Evolutionary conservation across 2,329 filamentous ascomycete species (phyloP), one percentile per base, ranked within the genome.

Genomic region (Huntiella omanensis): DNA sequence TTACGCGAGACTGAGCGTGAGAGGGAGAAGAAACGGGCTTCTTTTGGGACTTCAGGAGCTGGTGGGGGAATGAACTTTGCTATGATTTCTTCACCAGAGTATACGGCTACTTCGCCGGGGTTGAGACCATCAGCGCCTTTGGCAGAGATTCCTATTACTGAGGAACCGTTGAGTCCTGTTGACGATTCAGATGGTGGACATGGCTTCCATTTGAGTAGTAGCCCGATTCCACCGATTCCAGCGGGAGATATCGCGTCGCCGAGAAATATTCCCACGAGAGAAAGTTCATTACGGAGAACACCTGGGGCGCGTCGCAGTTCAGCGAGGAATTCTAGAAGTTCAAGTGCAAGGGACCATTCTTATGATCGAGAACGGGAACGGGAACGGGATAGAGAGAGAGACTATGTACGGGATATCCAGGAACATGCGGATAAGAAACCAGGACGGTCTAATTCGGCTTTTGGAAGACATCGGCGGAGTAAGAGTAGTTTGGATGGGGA

Each of bases 251-350:
- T 47, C n/a, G 28, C 46, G 19, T 69, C 63, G 46, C 67, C 69
- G 2, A 64, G 70, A 42, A 60, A 68, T 5, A 82, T 85, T 46
- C 80, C 81, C 0, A 59, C 67, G 5, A 70, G 79, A 47, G 78
- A 82, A 47, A 85, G 79, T 1, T 84, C 79, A 34, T 62, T 83
- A 33, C 65, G 72, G 43, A 80, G 72, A 54, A 66, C 71, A 12
- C 40, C 40, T 1, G 67, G 67, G 6, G 33, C n/a, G 6, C 60
- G 64, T 15, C 65, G 69, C 58, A 67, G 74, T 47, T 67, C 70
- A 1, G 70, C 67, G 11, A 64, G 34, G 34, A 36, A 36, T 15
- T 36, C 34, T 7, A n/a, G 34, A 36, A 36, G 15, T 15, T 36
- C 34, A 36, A n/a, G 22, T 28, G 34, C 12, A 3, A 36, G 12